Evolutionary conservation across 2,329 filamentous ascomycete species (phyloP), one percentile per base, ranked within the genome.

Genomic region (Beauveria asiatica): DNA sequence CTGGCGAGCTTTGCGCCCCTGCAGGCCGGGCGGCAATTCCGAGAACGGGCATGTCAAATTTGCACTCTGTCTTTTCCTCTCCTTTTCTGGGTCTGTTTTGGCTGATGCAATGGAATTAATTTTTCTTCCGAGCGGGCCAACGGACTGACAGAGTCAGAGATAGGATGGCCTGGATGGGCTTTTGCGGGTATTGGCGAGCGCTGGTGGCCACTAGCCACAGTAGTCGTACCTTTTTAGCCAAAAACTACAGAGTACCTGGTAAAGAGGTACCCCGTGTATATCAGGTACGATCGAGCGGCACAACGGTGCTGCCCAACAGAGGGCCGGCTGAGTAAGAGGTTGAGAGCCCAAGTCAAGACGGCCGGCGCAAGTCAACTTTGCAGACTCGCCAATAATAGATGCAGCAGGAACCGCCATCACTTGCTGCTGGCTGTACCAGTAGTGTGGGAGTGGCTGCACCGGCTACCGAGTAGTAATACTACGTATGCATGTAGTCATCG

Each of bases 21-120:
- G 23, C 33, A 23, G 6, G 23, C 21, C 33, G 37, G 53, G 41
- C 59, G 59, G 59, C 59, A 57, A 53, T 53, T 57, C 59, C 59
- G 59, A 61, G 59, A 61, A 54, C 53, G 53, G 59, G 42, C 46
- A 52, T 52, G 33, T 39, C 33, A 49, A 44, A 55, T 42, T 44
- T 57, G 39, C 39, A 21, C 21, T 23, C 25, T 41, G 23, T 33
- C 16, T 17, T 21, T 49, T 41, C 17, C 33, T 33, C 27, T 33
- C n/a, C 30, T 21, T 39, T 30, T 49, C 33, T 41, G 11, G 9
- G 19, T 33, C 41, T 53, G 13, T 44, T 25, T 25, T 52, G 49
- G 41, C 13, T 49, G 33, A 49, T 39, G 52, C 39, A 19, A 54
- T 54, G 41, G 52, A 54, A 33, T 44, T 56, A 51, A 56, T 56